Percentiles rank a stretch among this genome's conserved stretches.
Conservation (phyloP, 768 basidiomycete genomes). For the Amanita exitialis region DNA sequence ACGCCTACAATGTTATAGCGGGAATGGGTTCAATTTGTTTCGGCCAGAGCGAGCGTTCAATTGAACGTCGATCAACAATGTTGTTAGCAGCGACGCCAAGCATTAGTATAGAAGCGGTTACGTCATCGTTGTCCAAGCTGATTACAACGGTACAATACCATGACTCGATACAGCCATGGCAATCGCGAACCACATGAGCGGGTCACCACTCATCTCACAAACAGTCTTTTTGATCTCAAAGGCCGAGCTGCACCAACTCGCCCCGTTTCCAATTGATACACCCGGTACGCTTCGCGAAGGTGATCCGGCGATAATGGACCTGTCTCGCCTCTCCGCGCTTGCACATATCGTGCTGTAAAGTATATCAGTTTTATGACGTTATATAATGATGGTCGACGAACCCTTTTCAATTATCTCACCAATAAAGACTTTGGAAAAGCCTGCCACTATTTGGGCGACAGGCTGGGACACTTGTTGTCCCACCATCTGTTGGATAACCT, state of each 20-base stretch:
- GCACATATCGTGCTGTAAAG: constrained; percentile 60
- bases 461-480: constrained; percentile 81
- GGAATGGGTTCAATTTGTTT: too few species aligned
- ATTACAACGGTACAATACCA: too few species aligned
- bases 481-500: constrained; percentile 79
- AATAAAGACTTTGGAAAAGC: constrained; percentile 86
- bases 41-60: too few species aligned
- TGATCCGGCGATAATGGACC: constrained; percentile 86
- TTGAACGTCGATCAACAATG: too few species aligned
- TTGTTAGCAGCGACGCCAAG: too few species aligned
- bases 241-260: constrained; percentile 72
- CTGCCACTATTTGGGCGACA: constrained; percentile 83
- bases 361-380: constrained; percentile 2
- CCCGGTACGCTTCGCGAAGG: constrained; percentile 78
- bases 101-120: too few species aligned
- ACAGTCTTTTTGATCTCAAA: constrained; percentile 59
- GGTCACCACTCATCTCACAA: constrained; percentile 40
- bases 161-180: too few species aligned
- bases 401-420: constrained; percentile 90
- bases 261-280: constrained; percentile 76
- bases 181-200: too few species aligned
- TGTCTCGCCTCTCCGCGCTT: constrained; percentile 57
- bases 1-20: too few species aligned
- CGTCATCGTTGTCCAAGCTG: too few species aligned
- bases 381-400: constrained; percentile 19